A percentile compares a stretch with the other conserved stretches of the same genome.
phyloP scores from a whole-genome alignment of 305 asterid species.

The Fraxinus baroniana region DNA sequence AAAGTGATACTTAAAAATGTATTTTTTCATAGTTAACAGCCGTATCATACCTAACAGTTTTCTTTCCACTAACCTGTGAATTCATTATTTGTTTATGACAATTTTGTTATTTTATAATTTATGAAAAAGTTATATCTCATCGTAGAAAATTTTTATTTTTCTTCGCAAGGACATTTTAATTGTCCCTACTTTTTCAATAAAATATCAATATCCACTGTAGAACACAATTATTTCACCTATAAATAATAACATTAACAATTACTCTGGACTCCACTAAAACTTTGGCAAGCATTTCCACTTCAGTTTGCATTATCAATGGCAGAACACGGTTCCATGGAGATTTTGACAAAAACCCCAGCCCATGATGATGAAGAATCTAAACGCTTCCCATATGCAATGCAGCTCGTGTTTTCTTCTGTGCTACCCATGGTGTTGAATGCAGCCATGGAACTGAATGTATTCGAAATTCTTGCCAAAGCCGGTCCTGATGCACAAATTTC shows the following conservation, averaged over 20 bases:
- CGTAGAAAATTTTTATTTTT: not conserved
- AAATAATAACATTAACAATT: not conserved
- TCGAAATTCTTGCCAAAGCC: constrained; percentile 18
- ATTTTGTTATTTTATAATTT: no score
- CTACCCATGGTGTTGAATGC: constrained; percentile 14
- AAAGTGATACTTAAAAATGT: no score
- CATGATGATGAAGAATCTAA: not conserved
- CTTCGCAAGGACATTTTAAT: not conserved
- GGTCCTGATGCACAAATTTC: not conserved
- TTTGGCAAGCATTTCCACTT: not conserved
- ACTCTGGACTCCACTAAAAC: not conserved
- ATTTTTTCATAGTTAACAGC: no score
- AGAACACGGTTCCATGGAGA: not conserved
- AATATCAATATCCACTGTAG: not conserved
- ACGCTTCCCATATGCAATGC: constrained; percentile 1
- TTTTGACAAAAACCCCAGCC: not conserved
- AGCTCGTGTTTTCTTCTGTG: not conserved
- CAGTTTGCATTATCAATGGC: not conserved
- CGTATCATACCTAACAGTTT: no score
- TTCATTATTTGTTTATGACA: no score
- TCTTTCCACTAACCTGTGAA: no score
- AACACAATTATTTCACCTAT: not conserved
- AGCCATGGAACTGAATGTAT: constrained; percentile 21
- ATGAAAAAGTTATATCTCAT: no score
- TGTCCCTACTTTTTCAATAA: not conserved